These are phyloP conservation scores for Cynanchum wilfordii DNA, from an alignment of 257 asterid genomes.

Conservation along the genomic window DNA sequence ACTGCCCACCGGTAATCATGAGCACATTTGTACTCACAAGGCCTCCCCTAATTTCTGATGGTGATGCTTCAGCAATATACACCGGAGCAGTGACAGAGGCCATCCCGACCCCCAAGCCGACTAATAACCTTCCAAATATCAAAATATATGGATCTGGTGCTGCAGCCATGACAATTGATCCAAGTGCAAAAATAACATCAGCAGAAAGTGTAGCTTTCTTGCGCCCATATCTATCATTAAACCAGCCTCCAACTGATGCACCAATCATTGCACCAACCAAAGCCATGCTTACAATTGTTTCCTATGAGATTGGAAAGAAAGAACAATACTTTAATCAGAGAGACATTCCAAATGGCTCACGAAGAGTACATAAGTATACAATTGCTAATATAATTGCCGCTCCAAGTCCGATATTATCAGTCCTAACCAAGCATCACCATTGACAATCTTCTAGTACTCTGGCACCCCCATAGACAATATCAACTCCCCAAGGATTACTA, in stretches of 20 bases:
- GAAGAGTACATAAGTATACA: neutral
- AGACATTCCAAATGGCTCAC: neutral
- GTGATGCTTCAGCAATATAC: constrained; percentile 91
- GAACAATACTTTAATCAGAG: neutral
- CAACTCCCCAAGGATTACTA: neutral
- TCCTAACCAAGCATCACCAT: neutral
- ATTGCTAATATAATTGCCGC: neutral
- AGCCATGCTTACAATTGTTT: constrained; percentile 97
- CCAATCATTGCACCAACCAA: constrained; percentile 92
- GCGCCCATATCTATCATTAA: constrained; percentile 81
- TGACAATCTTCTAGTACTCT: neutral
- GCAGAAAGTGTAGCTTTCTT: constrained; percentile 86
- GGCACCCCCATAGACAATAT: neutral
- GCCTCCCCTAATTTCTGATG: constrained; percentile 90
- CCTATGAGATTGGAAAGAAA: constrained; percentile 39
- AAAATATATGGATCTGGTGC: constrained; percentile 80
- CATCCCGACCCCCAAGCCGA: constrained; percentile 88
- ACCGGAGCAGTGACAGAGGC: constrained; percentile 98
- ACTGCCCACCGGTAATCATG: constrained; percentile 97
- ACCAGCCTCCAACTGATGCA: constrained; percentile 90
- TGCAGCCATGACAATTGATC: constrained; percentile 86
- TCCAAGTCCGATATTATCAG: neutral
- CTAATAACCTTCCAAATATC: constrained; percentile 68
- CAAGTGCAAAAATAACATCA: constrained; percentile 72
- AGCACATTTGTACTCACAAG: constrained; percentile 95